phyloP scores from a whole-genome alignment of 208 protist species.

The Herpetomonas tarakana region DNA sequence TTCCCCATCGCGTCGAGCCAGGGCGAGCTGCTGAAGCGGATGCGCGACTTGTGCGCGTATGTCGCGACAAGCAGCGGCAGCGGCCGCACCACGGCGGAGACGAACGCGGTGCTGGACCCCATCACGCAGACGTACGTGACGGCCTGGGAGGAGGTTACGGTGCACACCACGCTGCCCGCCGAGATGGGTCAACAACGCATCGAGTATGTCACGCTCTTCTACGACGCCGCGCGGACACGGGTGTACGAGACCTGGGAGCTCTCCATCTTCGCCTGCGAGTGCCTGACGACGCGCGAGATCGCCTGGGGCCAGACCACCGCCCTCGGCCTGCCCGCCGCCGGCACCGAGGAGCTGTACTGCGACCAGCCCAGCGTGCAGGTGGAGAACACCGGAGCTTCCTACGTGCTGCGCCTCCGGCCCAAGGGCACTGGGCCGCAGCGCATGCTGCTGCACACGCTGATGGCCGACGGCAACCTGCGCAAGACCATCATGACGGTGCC shows the following conservation, averaged over 20 bases:
- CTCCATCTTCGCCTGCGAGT: conserved; percentile 73
- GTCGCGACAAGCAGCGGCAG: conserved; percentile 31
- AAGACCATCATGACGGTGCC: conserved; percentile 78
- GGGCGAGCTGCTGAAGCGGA: conserved; percentile 44
- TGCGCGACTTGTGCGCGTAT: conserved; percentile 68
- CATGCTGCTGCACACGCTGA: conserved; percentile 71
- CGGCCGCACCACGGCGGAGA: conserved; percentile 49
- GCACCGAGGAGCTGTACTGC: conserved; percentile 76
- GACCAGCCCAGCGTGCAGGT: conserved; percentile 51
- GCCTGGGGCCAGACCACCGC: conserved; percentile 81
- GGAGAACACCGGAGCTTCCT: conserved; percentile 35
- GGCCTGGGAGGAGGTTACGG: conserved; percentile 78
- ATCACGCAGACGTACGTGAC: conserved; percentile 81
- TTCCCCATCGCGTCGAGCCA: conserved; percentile 45
- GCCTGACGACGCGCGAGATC: conserved; percentile 67
- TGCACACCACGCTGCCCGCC: conserved; percentile 54
- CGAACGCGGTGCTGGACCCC: conserved; percentile 74
- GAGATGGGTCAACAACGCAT: conserved; percentile 43
- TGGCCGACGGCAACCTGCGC: conserved; percentile 36
- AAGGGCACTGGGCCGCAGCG: conserved; percentile 54
- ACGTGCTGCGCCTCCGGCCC: conserved; percentile 74
- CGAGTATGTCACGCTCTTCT: conserved; percentile 82
- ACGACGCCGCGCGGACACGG: conserved; percentile 61
- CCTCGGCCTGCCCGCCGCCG: conserved; percentile 60
- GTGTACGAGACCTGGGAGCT: conserved; percentile 87